Conservation (phyloP, 2,329 filamentous ascomycete genomes). For the Diplodia seriata region DNA sequence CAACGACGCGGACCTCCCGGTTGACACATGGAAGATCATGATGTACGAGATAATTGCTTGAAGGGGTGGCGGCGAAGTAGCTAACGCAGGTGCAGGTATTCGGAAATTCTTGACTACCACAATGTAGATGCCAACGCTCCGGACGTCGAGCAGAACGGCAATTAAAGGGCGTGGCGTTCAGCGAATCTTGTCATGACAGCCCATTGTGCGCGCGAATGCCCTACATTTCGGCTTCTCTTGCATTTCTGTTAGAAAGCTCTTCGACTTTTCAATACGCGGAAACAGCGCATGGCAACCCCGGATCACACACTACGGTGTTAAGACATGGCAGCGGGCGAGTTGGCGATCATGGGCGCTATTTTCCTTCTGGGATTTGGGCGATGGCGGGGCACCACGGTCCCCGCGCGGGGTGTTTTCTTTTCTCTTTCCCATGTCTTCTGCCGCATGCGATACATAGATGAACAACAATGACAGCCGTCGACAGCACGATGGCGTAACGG, state of each 20-base stretch:
- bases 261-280: constrained; percentile 17
- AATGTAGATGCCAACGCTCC: constrained; percentile 71
- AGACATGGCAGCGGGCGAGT: constrained; percentile 25
- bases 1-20: constrained; percentile 95
- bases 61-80: not conserved
- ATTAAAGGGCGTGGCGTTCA: constrained; percentile 11
- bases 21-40: constrained; percentile 99
- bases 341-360: constrained; percentile 27
- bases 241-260: constrained; percentile 26
- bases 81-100: constrained; percentile 72
- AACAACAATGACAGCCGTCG: constrained; percentile 22
- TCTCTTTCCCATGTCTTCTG: constrained; percentile 25
- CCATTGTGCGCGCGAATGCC: not conserved
- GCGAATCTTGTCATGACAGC: not conserved
- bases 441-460: constrained; percentile 23
- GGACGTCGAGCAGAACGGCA: constrained; percentile 38
- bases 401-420: constrained; percentile 15
- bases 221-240: constrained; percentile 24
- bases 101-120: constrained; percentile 97
- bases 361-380: constrained; percentile 17
- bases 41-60: constrained; percentile 69
- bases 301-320: constrained; percentile 8
- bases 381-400: constrained; percentile 7
- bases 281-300: constrained; percentile 11
- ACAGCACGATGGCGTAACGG: not conserved